These are phyloP conservation scores for Quercus tomentella DNA, from an alignment of 331 rosid species.

Conservation along the genomic window DNA sequence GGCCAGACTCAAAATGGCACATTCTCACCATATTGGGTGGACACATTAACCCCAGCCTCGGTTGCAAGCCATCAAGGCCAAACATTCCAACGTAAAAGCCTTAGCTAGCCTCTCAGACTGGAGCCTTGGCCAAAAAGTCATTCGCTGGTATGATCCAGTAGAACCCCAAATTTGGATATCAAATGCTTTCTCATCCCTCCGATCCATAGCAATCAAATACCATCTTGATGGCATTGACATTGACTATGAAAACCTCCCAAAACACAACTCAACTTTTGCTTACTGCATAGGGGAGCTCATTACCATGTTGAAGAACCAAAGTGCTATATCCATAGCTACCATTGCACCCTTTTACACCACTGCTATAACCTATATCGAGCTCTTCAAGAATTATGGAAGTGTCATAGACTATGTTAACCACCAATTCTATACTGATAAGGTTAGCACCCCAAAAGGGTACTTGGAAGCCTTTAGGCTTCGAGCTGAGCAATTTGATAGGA, in stretches of 20 bases:
- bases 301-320: slow-evolving; percentile 41
- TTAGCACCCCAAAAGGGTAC: slow-evolving; percentile 29
- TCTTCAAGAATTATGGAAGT: slow-evolving; percentile 21
- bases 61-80: slow-evolving; percentile 31
- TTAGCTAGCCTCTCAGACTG: slow-evolving; percentile 56
- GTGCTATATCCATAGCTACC: slow-evolving; percentile 39
- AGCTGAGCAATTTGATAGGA: slow-evolving; percentile 22
- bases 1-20: slow-evolving; percentile 42
- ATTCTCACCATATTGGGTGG: slow-evolving; percentile 46
- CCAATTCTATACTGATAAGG: slow-evolving; percentile 57
- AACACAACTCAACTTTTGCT: slow-evolving; percentile 19
- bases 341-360: slow-evolving; percentile 53
- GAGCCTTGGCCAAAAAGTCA: slow-evolving; percentile 33
- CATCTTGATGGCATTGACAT: slow-evolving; percentile 57
- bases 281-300: slow-evolving; percentile 56
- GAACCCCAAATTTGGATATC: slow-evolving; percentile 43
- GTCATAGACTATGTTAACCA: slow-evolving; percentile 54
- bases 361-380: slow-evolving; percentile 32
- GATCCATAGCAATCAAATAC: slow-evolving; percentile 19
- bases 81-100: slow-evolving; percentile 35
- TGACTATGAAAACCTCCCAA: slow-evolving; percentile 52
- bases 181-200: slow-evolving; percentile 46
- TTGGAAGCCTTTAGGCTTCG: slow-evolving; percentile 27
- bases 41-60: slow-evolving; percentile 35
- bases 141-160: slow-evolving; percentile 44